Percentiles rank a stretch among this genome's conserved stretches.
phyloP scores from a whole-genome alignment of 1,284 basidiomycete genomes.

The Tausonia pullulans region DNA sequence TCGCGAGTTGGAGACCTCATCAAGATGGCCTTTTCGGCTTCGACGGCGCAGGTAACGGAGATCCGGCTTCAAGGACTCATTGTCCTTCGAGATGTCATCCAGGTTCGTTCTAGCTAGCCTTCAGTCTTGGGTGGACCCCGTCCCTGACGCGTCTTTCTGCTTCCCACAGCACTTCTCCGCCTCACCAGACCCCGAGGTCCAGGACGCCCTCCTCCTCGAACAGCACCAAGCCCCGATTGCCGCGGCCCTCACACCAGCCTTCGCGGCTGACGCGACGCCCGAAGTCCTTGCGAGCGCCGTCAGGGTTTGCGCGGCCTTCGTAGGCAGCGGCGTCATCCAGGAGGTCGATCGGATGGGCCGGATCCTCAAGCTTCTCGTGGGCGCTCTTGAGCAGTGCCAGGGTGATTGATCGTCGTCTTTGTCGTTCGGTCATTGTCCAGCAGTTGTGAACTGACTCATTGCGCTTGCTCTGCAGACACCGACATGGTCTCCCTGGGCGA shows the following conservation, averaged over 20 bases:
- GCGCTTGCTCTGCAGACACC: constrained; percentile 44
- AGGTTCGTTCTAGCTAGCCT: constrained; percentile 42
- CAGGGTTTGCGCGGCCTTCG: constrained; percentile 87
- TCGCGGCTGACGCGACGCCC: constrained; percentile 85
- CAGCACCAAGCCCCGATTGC: constrained; percentile 98
- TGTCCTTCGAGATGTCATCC: constrained; percentile 82
- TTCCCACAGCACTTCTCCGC: constrained; percentile 59
- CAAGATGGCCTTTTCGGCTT: constrained; percentile 95
- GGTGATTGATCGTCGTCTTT: constrained; percentile 37
- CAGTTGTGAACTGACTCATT: background rate
- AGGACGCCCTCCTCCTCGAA: constrained; percentile 81
- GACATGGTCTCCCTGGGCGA: constrained; percentile 79
- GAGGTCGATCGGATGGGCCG: constrained; percentile 85
- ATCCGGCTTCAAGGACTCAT: constrained; percentile 87
- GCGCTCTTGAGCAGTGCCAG: constrained; percentile 80
- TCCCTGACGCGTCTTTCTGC: background rate
- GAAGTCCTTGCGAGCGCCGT: constrained; percentile 89
- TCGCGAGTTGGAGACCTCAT: constrained; percentile 59
- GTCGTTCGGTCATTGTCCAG: background rate
- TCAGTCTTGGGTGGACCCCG: background rate
- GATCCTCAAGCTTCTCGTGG: constrained; percentile 78
- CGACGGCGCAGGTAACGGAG: constrained; percentile 87
- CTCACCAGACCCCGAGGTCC: constrained; percentile 85
- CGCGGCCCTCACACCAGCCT: constrained; percentile 94
- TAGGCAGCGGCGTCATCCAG: constrained; percentile 89